Base-by-base conservation (phyloP, 495 filamentous ascomycete genomes). In the Podospora pseudoanserina region DNA sequence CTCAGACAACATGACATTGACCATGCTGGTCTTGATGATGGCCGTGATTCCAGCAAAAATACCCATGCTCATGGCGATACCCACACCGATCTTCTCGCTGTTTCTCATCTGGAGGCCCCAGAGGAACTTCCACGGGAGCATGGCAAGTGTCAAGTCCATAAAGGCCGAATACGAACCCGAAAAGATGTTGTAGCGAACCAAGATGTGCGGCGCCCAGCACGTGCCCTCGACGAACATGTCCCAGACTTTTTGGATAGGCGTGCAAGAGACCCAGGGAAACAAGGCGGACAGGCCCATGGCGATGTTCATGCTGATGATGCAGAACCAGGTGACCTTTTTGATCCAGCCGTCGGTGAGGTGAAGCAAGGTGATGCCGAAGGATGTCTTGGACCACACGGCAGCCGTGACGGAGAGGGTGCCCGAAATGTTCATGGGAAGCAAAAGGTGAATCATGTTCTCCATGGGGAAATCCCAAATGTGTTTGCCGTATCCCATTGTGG, bases 1-100 rank as follows among this genome's bases (percentile, higher is more conserved):
- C 1, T 49, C 2, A n/a, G 64, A 63, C 20, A 68, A 23, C 60
- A 77, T 65, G 16, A 32, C 28, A 6, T 63, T 58, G 11, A 74
- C 6, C 59, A 54, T 66, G 64, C 32, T 61, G 2, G 68, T 63
- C 56, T 77, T 77, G 44, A 72, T 59, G 57, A 75, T 65, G 27
- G 70, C 71, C 2, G 65, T 71, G 20, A 65, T 66, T 0, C 71
- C 71, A 7, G 65, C 69, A 34, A 78, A 74, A 2, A 76, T 44
- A 9, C 79, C 79, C 71, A 81, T 73, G 63, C 73, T 78, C 79
- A 81, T 79, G 2, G 76, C 79, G 11, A 79, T 16, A 23, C 65
- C 70, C 1, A 78, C 78, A 16, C 79, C 79, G 27, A 79, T 57
- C 70, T 76, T 78, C 69, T 79, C 79, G 19, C 69, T 74, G 28